Evolutionary conservation across 495 filamentous ascomycete species (phyloP), one percentile per base, ranked within the genome.

Genomic region (Aspergillus bridgeri): DNA sequence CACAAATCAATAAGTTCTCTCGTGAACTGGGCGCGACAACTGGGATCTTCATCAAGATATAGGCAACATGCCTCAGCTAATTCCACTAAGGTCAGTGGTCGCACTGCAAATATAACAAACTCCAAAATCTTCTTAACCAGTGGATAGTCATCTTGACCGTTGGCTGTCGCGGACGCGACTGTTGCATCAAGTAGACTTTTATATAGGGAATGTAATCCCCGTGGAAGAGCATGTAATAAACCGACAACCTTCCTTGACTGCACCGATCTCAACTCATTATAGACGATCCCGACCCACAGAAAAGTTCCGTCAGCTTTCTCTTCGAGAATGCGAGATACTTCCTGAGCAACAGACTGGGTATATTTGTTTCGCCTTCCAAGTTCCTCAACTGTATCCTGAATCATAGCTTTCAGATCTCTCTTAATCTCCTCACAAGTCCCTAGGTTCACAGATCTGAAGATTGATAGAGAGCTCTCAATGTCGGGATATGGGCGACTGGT

Each of bases 401-500:
- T 38, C 13, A 38, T 38, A 38, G 13, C 6, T 38, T 38, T 38
- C 13, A 38, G 33, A 38, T 38, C 13, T 15, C 33, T 15, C 13
- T 38, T 38, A 15, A 38, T 38, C 33, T 38, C 13, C 13, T 38
- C 13, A 15, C 13, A 38, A 15, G 13, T 2, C 33, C 33, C 33
- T 38, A 38, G 33, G 13, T 38, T 38, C 33, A 38, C 33, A 38
- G 8, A 38, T 38, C 21, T 49, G 42, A 64, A 68, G 18, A 9
- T 49, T 21, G 27, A 54, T 19, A 68, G 58, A 33, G 43, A 56
- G 33, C 56, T 51, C 20, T 53, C 4, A 49, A 68, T 66, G 33
- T 69, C 55, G 53, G 61, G 59, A 45, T 55, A 60, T 19, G 58
- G 63, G 18, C 67, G 59, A 56, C 69, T 70, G 27, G 57, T 64